phyloP scores from a whole-genome alignment of 1,284 basidiomycete genomes.

The Grifola frondosa region DNA sequence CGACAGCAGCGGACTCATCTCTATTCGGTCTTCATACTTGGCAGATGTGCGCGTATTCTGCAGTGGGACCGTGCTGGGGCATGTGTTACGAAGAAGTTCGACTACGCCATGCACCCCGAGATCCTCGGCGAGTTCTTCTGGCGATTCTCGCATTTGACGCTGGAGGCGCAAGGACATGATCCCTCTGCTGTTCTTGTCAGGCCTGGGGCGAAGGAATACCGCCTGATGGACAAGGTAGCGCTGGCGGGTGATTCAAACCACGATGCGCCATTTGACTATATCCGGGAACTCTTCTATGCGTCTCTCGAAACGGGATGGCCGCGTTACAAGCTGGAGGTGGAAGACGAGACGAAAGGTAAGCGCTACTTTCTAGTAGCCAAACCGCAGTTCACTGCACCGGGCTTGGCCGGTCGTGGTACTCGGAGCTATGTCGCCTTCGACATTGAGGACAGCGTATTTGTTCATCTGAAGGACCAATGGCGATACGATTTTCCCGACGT shows the following conservation, averaged over 20 bases:
- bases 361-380: slow-evolving; percentile 3
- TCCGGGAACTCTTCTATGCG: background rate
- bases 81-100: slow-evolving; percentile 3
- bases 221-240: slow-evolving; percentile 3
- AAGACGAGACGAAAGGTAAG: background rate
- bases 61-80: slow-evolving; percentile 12
- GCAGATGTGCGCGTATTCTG: slow-evolving; percentile 4
- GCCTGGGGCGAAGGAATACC: background rate
- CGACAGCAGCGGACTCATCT: slow-evolving; percentile 3
- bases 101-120: slow-evolving; percentile 4
- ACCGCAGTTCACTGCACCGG: background rate
- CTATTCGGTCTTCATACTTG: slow-evolving; percentile 5
- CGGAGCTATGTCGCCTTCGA: slow-evolving; percentile 1
- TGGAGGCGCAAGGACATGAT: slow-evolving; percentile 10
- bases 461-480: slow-evolving; percentile 10
- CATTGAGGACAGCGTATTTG: background rate
- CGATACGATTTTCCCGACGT: background rate
- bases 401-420: background rate
- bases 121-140: slow-evolving; percentile 3
- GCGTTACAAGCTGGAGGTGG: slow-evolving; percentile 3
- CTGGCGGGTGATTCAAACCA: background rate
- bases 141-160: slow-evolving; percentile 4
- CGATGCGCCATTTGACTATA: background rate
- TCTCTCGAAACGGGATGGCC: background rate
- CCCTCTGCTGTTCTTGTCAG: slow-evolving; percentile 1